phyloP scores from a whole-genome alignment of 371 early-diverging fungal genomes.

The Nematocida ausubeli region DNA sequence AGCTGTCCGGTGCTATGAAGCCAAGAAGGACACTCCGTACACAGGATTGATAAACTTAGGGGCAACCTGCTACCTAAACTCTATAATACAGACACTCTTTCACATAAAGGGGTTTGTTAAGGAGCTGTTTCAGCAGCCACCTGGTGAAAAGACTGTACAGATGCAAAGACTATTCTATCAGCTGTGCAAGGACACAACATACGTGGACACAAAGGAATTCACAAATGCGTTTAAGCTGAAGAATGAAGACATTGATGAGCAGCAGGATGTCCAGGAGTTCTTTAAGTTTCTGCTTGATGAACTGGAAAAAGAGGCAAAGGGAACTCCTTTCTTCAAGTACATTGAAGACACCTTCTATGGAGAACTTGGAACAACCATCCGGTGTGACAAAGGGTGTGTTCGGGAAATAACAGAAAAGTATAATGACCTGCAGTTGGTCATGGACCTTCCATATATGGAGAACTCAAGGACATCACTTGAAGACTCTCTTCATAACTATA shows the following conservation, averaged over 20 bases:
- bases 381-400: constrained; percentile 62
- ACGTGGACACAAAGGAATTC: constrained; percentile 38
- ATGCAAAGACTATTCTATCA: constrained; percentile 58
- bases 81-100: constrained; percentile 88
- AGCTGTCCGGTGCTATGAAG: constrained; percentile 48
- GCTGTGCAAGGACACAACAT: constrained; percentile 38
- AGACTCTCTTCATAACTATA: constrained; percentile 84
- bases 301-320: constrained; percentile 64
- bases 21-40: constrained; percentile 72
- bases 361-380: constrained; percentile 44
- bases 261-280: constrained; percentile 69
- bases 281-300: constrained; percentile 66
- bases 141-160: constrained; percentile 35
- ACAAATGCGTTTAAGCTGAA: constrained; percentile 46
- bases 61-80: constrained; percentile 98
- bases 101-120: constrained; percentile 87
- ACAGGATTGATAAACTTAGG: constrained; percentile 93
- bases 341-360: constrained; percentile 64
- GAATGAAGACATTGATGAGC: constrained; percentile 59
- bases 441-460: constrained; percentile 43
- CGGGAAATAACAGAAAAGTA: constrained; percentile 64
- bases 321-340: constrained; percentile 48
- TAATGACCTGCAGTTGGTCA: constrained; percentile 63
- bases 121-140: constrained; percentile 57
- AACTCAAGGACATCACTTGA: constrained; percentile 67